Percentiles rank a stretch among this genome's conserved stretches.
phyloP scores from a whole-genome alignment of 192 early-diverging fungal species.

The Linnemannia zychae region DNA sequence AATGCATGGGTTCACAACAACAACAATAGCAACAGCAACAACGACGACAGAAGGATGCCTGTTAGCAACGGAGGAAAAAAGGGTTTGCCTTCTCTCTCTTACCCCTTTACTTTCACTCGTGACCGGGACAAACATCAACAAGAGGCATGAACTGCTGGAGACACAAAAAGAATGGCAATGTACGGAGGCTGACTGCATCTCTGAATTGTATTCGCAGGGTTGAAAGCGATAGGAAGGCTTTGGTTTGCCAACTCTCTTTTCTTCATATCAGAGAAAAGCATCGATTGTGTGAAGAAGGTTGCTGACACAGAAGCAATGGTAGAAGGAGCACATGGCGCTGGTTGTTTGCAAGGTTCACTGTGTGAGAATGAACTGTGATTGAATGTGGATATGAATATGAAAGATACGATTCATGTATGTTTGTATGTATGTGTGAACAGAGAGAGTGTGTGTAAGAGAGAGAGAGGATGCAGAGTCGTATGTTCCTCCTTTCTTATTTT shows the following conservation, averaged over 20 bases:
- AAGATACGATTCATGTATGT: too few relatives aligned
- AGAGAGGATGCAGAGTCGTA: not conserved
- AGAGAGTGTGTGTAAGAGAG: not conserved
- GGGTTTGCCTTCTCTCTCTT: not conserved
- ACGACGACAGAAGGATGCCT: not conserved
- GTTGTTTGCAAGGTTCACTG: not conserved
- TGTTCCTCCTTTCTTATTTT: not conserved
- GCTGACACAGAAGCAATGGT: not conserved
- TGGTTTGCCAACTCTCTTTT: not conserved
- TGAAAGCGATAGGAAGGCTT: not conserved
- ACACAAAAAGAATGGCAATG: not conserved
- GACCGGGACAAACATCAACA: not conserved
- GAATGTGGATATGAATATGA: not conserved
- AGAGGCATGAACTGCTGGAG: not conserved
- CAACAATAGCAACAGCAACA: not conserved
- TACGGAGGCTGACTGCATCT: not conserved
- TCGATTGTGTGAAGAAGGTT: not conserved
- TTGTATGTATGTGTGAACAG: not conserved
- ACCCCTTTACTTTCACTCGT: not conserved
- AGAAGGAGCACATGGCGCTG: slow-evolving; percentile 1
- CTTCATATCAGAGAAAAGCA: too few relatives aligned
- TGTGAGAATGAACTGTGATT: not conserved
- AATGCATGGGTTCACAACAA: slow-evolving; percentile 1
- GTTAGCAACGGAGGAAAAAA: not conserved
- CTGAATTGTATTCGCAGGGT: not conserved